Base-by-base conservation (phyloP, 2,329 filamentous ascomycete species). In the Pseudogymnoascus sp. region DNA sequence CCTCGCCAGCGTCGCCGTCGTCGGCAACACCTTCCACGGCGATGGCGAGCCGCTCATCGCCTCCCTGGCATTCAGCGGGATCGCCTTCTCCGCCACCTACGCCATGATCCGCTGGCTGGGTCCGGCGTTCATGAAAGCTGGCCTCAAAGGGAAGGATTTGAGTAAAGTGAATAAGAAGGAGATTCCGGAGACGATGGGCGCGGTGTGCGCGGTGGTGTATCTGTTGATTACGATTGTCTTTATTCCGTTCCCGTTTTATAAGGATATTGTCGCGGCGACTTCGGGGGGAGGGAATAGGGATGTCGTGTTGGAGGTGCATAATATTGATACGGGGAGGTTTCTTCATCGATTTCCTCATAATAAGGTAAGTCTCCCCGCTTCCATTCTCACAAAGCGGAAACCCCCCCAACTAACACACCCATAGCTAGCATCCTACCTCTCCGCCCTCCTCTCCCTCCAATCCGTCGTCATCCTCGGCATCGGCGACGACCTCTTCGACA, bases 211-310 rank as follows among this genome's bases (percentile, higher is more conserved):
- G 7, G 85, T 94, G 67, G 92, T 97, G 27, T 97, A 97, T 76
- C 82, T 99, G 45, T 81, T 99, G 67, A 83, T 87, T 59, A 82
- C 97, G 67, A 95, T 97, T 67, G 78, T 91, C 65, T 99, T 99
- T 74, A 92, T 97, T 63, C 94, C 94, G 0, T 96, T 97, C 75
- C 90, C 92, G 1, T 97, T 99, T 75, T 97, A 97, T 80, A 96
- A 97, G 76, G 93, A 97, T 73, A 95, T 99, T 67, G 92, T 97
- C 27, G 90, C 91, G 13, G 92, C 92, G 39, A 97, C 94, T 18
- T 96, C 91, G 67, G 94, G 92, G 65, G 92, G 92, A 66, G 92
- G 92, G 58, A 97, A 97, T 75, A 82, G 90, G 66, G 93, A 97
- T 76, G 86, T 94, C 5, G 88, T 95, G 10, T 76, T 91, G 66